Evolutionary conservation across 805 yeast genomes (phyloP).

Genomic region (Yarrowia hollandica): DNA sequence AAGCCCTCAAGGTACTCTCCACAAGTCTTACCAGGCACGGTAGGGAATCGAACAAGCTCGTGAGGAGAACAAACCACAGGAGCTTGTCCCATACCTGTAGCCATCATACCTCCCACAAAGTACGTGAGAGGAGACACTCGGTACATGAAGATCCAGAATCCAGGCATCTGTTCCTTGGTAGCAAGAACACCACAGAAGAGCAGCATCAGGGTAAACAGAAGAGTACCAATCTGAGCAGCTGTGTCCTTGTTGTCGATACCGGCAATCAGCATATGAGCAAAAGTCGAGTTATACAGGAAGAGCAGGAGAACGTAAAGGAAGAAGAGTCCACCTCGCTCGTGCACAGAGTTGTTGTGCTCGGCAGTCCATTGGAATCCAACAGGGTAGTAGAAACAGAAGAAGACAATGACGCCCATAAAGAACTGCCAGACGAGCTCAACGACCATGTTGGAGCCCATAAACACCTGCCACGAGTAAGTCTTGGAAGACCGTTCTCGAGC

Average conservation of each 20-base stretch:
- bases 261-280: slow-evolving; percentile 49
- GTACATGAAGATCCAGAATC: slow-evolving; percentile 83
- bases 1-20: slow-evolving; percentile 50
- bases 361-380: slow-evolving; percentile 67
- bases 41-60: slow-evolving; percentile 52
- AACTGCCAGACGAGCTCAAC: slow-evolving; percentile 69
- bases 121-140: slow-evolving; percentile 67
- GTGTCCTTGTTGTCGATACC: slow-evolving; percentile 44
- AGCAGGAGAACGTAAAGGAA: slow-evolving; percentile 46
- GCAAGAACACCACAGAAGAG: slow-evolving; percentile 68
- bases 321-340: slow-evolving; percentile 46
- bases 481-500: slow-evolving; percentile 73
- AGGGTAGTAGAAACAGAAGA: slow-evolving; percentile 66
- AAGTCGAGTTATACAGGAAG: slow-evolving; percentile 47
- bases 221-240: slow-evolving; percentile 57
- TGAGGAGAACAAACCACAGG: slow-evolving; percentile 49
- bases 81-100: slow-evolving; percentile 49
- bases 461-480: slow-evolving; percentile 66
- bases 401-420: slow-evolving; percentile 62
- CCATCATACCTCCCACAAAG: slow-evolving; percentile 57
- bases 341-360: slow-evolving; percentile 45
- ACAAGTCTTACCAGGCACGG: slow-evolving; percentile 62
- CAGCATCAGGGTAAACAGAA: slow-evolving; percentile 55
- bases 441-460: slow-evolving; percentile 60
- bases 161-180: slow-evolving; percentile 57